phyloP scores from a whole-genome alignment of 768 basidiomycete genomes.

The Termitomyces sp. region DNA sequence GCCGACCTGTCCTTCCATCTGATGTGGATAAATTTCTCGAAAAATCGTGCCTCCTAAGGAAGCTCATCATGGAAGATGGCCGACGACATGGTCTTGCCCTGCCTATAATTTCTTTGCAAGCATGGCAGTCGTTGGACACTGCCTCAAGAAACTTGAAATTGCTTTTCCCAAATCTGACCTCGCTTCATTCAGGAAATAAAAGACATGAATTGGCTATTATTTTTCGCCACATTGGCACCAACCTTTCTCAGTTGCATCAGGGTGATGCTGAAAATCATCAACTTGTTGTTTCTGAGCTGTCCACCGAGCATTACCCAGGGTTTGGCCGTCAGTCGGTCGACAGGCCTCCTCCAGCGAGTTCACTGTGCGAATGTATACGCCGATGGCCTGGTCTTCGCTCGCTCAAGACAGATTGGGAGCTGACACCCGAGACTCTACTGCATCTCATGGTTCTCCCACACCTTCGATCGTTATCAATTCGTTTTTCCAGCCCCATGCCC shows the following conservation, averaged over 20 bases:
- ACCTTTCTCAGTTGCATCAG: not conserved
- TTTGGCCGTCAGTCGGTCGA: not conserved
- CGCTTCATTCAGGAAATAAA: not conserved
- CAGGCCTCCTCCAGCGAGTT: not conserved
- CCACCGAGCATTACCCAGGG: not conserved
- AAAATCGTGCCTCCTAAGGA: not conserved
- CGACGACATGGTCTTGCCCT: not conserved
- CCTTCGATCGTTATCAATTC: not conserved
- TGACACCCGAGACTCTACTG: not conserved
- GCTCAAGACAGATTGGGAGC: not conserved
- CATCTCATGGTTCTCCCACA: not conserved
- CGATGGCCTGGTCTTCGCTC: not conserved
- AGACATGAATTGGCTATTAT: not conserved
- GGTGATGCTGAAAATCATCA: not conserved
- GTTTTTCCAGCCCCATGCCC: not conserved
- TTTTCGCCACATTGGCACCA: not conserved
- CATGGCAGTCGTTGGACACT: not conserved
- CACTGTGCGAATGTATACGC: not conserved
- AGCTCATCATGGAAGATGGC: not conserved
- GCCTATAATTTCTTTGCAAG: not conserved
- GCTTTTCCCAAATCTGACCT: not conserved
- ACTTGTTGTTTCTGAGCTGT: not conserved
- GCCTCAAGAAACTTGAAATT: not conserved
- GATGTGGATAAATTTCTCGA: not conserved
- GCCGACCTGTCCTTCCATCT: not conserved